Base-by-base conservation (phyloP, 768 basidiomycete genomes). In the Boletus sensibilis region DNA sequence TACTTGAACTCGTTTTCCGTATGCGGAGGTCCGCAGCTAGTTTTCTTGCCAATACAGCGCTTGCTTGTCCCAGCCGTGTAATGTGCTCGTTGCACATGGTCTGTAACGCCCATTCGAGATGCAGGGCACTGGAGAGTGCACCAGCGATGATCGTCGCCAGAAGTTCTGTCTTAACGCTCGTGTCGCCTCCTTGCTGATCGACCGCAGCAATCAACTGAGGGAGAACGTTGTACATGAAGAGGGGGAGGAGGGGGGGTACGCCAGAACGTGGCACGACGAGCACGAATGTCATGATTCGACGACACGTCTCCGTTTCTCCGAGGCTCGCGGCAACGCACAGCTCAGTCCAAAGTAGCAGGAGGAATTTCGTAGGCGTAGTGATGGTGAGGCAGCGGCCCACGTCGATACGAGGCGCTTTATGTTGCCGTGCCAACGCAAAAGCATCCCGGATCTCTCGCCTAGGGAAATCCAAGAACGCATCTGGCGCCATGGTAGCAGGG, bases 331-430 rank as follows among this genome's bases (percentile, higher is more conserved):
- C 75, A 23, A 73, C 67, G 31, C 76, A 70, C 33, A 90, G 71
- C 65, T 90, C 87, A 14, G 75, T 73, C 90, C 90, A 93, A n/a
- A 92, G 74, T 1, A 81, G 64, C 25, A 78, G 70, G 35, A 92
- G 77, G 63, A 92, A 90, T 56, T 80, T 78, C 9, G 80, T 78
- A 4, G 87, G 83, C 5, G 83, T 72, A 1, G 76, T 74, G 54
- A 82, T 71, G 41, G 79, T 79, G n/a, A 90, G 75, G 61, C 86
- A 89, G 27, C 82, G 79, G 46, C 83, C 78, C 37, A 92, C 75
- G 62, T 92, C 86, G 50, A 93, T 74, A 41, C 72, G 76, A 13
- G 87, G 83, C 0, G 82, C 80, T 57, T 86, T 88, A 44, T 83
- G 84, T 16, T 83, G 75, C 35, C 82, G 78, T 21, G 86, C 85